These are phyloP conservation scores for Ascochyta pisi DNA, from an alignment of 2,329 filamentous ascomycete species.

Conservation along the genomic window DNA sequence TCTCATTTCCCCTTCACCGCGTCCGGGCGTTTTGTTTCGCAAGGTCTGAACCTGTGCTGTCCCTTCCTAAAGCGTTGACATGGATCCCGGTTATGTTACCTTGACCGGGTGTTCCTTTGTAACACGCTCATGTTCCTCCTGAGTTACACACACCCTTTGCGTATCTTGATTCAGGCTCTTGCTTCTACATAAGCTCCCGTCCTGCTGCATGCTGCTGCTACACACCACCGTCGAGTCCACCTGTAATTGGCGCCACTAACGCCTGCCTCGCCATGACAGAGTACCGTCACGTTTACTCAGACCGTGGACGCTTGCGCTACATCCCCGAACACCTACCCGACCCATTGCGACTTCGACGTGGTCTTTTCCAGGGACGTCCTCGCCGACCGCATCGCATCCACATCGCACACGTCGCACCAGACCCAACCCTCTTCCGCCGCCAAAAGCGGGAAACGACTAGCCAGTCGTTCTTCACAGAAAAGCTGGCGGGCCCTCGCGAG, in stretches of 20 bases:
- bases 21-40: constrained; percentile 42
- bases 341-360: constrained; percentile 31
- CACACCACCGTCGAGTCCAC: constrained; percentile 15
- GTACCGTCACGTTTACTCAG: constrained; percentile 47
- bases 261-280: constrained; percentile 47
- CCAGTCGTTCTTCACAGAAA: constrained; percentile 50
- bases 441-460: constrained; percentile 41
- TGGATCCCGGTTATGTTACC: constrained; percentile 40
- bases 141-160: constrained; percentile 36
- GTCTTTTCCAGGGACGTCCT: constrained; percentile 58
- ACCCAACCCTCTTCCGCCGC: constrained; percentile 41
- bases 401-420: constrained; percentile 59
- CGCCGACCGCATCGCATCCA: constrained; percentile 64
- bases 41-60: constrained; percentile 17
- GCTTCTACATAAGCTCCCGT: constrained; percentile 30
- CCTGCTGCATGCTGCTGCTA: constrained; percentile 24
- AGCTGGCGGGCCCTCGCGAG: constrained; percentile 59
- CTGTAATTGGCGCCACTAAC: constrained; percentile 40
- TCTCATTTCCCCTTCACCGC: constrained; percentile 43
- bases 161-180: constrained; percentile 22
- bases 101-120: constrained; percentile 45
- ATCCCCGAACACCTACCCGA: constrained; percentile 46
- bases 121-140: constrained; percentile 39
- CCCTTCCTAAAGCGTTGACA: constrained; percentile 43
- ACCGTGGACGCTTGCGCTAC: constrained; percentile 49